Percentiles rank a stretch among this genome's conserved stretches.
Conservation (phyloP, 306 rosid species). For the Cicer pinnatifidum region DNA sequence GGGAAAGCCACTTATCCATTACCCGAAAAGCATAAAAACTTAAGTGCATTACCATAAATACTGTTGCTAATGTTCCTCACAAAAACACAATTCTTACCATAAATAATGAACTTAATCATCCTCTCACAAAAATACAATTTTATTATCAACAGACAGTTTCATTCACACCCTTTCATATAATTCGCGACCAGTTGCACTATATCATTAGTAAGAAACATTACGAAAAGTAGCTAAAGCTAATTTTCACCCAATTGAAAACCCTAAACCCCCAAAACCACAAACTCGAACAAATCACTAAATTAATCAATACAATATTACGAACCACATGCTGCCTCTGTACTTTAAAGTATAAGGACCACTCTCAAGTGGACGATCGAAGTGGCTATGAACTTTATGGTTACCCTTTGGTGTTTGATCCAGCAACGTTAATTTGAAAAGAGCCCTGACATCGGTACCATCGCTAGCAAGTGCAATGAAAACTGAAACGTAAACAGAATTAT, state of each 20-base stretch:
- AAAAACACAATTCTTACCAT: too few species aligned
- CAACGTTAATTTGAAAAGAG: constrained; percentile 76
- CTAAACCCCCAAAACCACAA: constrained; percentile 35
- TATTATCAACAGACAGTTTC: too few species aligned
- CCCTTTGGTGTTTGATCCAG: constrained; percentile 78
- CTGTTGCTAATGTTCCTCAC: too few species aligned
- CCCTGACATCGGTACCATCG: constrained; percentile 88
- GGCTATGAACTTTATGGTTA: constrained; percentile 85
- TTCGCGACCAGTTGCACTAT: too few species aligned
- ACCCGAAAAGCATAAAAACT: too few species aligned
- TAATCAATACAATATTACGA: background rate
- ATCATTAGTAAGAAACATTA: too few species aligned
- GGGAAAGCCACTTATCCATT: background rate
- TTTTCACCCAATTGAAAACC: constrained; percentile 28
- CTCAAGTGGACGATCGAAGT: constrained; percentile 89
- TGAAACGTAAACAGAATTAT: constrained; percentile 74
- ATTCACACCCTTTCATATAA: too few species aligned
- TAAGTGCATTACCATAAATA: too few species aligned
- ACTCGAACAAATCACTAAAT: background rate
- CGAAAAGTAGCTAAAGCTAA: background rate
- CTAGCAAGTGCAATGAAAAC: constrained; percentile 88
- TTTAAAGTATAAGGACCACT: constrained; percentile 89
- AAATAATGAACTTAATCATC: too few species aligned
- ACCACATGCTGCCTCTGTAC: constrained; percentile 98
- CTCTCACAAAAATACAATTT: too few species aligned